Evolutionary conservation across 441 rosid genomes (phyloP), one percentile per base, ranked within the genome.

Genomic region (Sinapis alba): DNA sequence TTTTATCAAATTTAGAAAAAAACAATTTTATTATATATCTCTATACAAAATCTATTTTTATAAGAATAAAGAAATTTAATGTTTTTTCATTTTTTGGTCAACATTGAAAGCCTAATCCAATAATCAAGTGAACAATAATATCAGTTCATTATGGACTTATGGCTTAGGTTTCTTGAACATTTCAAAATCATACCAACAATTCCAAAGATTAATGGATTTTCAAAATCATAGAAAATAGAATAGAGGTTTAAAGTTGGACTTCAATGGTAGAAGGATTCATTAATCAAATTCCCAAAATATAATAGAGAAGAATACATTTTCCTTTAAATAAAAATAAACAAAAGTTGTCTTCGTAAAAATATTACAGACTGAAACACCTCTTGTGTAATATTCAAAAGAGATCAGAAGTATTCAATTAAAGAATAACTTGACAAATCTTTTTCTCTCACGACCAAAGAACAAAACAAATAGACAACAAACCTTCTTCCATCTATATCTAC

Each of bases 401-500:
- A 73, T 66, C 10, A 43, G 65, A 69, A 74, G 53, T 69, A 86
- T 86, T 77, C 79, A 90, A 86, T 90, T 72, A 90, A 90, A 84
- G 93, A 88, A 88, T 88, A 73, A 32, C 8, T 65, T 77, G 76
- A 51, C 76, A 71, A 65, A 71, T 77, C 11, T 68, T 68, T 41
- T 45, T 19, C 15, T 57, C 63, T 28, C 74, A 73, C 63, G 45
- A 47, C 54, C 54, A 7, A 47, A 47, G 56, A 50, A 50, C 56
- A 50, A 50, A 50, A 50, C 56, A 3, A 50, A 50, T 50, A 16
- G 56, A 50, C 56, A 50, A 3, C 56, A 50, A 50, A 50, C 66
- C 58, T 72, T 68, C 77, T 68, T 68, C 63, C 78, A 54, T 68
- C 78, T 80, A 82, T 89, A 89, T 89, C 92, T 87, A 85, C 86